phyloP scores from a whole-genome alignment of 257 asterid species.

The Oldenlandia corymbosa region DNA sequence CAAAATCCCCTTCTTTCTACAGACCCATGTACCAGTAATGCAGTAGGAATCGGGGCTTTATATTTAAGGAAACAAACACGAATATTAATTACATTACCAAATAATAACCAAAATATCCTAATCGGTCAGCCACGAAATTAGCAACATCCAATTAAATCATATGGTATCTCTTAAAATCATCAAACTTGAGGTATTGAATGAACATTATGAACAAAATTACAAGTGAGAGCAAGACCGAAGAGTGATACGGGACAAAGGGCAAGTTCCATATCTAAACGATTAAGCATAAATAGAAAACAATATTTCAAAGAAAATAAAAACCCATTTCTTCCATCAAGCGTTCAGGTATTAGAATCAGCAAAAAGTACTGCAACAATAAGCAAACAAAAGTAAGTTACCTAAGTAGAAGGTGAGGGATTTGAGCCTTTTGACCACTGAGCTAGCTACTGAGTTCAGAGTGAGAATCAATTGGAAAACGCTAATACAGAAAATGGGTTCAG shows the following conservation, averaged over 20 bases:
- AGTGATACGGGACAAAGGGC: no score
- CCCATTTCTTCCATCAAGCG: no score
- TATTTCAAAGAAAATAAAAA: background rate
- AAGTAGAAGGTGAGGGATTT: no score
- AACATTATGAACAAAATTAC: background rate
- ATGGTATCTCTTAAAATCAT: background rate
- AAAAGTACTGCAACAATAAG: background rate
- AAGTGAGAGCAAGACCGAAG: background rate
- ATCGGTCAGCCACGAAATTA: background rate
- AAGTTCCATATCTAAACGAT: no score
- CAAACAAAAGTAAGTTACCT: no score
- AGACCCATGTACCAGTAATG: background rate
- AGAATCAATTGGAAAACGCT: background rate
- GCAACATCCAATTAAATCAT: background rate
- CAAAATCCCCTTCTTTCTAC: no score
- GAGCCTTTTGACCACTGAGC: no score
- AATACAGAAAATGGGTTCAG: constrained; percentile 1
- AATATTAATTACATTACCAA: no score
- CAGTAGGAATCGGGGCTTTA: no score
- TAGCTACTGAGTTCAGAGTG: no score
- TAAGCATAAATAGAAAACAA: background rate
- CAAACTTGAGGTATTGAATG: constrained; percentile 1
- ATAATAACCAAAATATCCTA: background rate
- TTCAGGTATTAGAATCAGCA: background rate
- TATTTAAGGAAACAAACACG: no score